phyloP scores from a whole-genome alignment of 495 filamentous ascomycete species.

The Talaromyces liani region DNA sequence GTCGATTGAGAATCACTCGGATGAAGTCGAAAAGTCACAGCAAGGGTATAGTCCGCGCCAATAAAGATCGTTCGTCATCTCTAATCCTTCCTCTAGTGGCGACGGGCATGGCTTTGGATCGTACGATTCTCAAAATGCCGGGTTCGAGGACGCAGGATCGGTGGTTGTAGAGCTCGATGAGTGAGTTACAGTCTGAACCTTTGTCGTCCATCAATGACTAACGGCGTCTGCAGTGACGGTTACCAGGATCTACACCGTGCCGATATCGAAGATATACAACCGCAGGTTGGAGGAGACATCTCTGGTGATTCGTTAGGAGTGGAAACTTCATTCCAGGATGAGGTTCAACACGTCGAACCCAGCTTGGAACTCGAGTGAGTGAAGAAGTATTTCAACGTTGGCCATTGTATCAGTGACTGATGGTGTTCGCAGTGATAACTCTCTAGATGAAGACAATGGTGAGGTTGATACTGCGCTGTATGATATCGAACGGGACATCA shows the following conservation, averaged over 20 bases:
- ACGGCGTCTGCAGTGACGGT: background rate
- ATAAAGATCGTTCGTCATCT: background rate
- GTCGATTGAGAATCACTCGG: background rate
- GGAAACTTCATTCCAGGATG: background rate
- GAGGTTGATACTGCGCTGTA: background rate
- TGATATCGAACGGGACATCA: background rate
- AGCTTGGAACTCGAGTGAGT: background rate
- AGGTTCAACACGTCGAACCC: background rate
- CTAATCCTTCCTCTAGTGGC: background rate
- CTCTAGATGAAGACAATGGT: background rate
- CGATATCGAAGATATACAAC: background rate
- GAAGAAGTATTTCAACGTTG: background rate
- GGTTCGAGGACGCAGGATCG: background rate
- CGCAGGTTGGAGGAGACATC: background rate
- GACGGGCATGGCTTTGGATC: background rate
- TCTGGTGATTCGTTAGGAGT: background rate
- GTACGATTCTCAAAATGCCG: background rate
- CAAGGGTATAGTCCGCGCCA: background rate
- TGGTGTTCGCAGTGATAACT: background rate
- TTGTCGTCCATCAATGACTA: background rate
- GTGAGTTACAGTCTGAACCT: background rate
- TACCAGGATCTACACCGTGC: background rate
- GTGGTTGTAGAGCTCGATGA: background rate
- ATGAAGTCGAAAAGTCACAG: background rate
- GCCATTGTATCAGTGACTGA: background rate